Evolutionary conservation across 2,329 filamentous ascomycete genomes (phyloP), one percentile per base, ranked within the genome.

Genomic region (Ophiostoma ulmi): DNA sequence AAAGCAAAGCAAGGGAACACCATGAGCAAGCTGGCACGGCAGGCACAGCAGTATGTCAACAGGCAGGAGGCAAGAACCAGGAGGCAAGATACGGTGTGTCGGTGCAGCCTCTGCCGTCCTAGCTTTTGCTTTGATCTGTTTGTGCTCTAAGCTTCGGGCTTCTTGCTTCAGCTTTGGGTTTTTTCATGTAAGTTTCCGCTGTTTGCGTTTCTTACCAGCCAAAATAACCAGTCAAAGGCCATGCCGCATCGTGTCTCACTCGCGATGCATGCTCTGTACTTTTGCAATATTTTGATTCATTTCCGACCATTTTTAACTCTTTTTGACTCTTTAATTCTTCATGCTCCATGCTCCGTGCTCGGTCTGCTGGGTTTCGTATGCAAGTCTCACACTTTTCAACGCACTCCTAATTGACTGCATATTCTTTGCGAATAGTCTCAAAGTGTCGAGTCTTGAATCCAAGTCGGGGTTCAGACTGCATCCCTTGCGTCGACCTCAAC

Each of bases 361-460:
- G 44, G 44, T 58, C n/a, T 58, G 52, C 22, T 26, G 52, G 52
- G 22, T 58, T 58, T 22, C n/a, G 44, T 2, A 58, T 58, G 52
- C 52, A 58, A 58, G 52, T 58, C 52, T 58, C 52, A 58, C 52
- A n/a, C n/a, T 22, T 17, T 58, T 58, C 52, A 58, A 58, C 52
- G 52, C 52, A 58, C 52, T 58, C 52, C 52, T 58, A 58, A 58
- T 58, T 58, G n/a, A 58, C 13, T 58, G 52, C 52, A 58, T 58
- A 58, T 11, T 11, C 22, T 17, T 7, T 48, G 13, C 2, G 14
- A n/a, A 4, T 11, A 22, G 48, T 55, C 48, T 58, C 7, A 22
- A 22, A 20, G 20, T 20, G 41, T 48, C 44, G 17, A 48, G 44
- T 31, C 31, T 31, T 3, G 31, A 31, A 31, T 48, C 44, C n/a